Evolutionary conservation across 306 rosid genomes (phyloP).

Genomic region (Styphnolobium japonicum): DNA sequence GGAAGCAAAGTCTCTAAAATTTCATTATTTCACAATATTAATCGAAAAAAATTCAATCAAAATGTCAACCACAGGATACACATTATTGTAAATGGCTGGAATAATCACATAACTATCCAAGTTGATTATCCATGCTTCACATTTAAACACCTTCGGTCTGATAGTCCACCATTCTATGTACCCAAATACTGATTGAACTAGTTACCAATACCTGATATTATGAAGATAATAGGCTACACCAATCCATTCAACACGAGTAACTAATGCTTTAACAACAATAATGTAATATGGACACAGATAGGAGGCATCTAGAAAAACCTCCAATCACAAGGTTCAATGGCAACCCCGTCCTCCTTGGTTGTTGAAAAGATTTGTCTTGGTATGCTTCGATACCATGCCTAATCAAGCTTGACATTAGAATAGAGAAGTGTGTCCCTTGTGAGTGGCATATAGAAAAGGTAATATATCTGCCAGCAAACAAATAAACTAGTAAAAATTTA

Average conservation of each 20-base stretch:
- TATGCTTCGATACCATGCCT: conserved; percentile 30
- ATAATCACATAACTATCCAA: conserved; percentile 24
- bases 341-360: conserved; percentile 31
- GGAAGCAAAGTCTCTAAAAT: neutral
- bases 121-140: conserved; percentile 30
- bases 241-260: conserved; percentile 35
- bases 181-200: conserved; percentile 29
- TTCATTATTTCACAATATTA: conserved; percentile 21
- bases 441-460: conserved; percentile 73
- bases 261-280: conserved; percentile 23
- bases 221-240: conserved; percentile 39
- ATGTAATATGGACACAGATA: conserved; percentile 32
- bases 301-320: conserved; percentile 32
- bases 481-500: conserved; percentile 6
- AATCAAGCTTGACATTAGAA: conserved; percentile 88
- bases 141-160: conserved; percentile 4
- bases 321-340: conserved; percentile 32
- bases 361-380: conserved; percentile 14
- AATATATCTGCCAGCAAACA: conserved; percentile 50
- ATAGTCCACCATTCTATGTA: conserved; percentile 9
- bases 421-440: conserved; percentile 88
- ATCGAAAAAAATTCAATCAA: conserved; percentile 11
- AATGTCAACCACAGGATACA: conserved; percentile 18
- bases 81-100: conserved; percentile 31
- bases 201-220: conserved; percentile 22